Evolutionary conservation across 2,329 filamentous ascomycete genomes (phyloP), one percentile per base, ranked within the genome.

Genomic region (Orbilia quercus): DNA sequence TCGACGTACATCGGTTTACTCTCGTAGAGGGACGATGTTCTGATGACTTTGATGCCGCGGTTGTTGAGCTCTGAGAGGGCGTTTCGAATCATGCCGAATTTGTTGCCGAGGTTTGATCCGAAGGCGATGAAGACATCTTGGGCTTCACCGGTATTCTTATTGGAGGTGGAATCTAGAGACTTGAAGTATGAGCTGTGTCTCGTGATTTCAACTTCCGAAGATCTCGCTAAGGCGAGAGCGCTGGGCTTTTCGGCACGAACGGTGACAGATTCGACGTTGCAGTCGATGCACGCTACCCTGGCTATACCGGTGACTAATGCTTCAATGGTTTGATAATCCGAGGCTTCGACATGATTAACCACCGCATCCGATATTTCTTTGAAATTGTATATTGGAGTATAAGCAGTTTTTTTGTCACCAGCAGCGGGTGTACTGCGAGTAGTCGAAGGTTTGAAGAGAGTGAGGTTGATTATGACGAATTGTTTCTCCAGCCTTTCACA

Each of bases 1-100:
- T 90, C 83, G 75, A 97, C 90, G 81, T 99, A 99, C 95, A 99
- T 99, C 20, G 95, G 92, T 77, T 91, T 88, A 2, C 94, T 99
- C 82, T 98, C 92, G 86, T 95, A 99, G 1, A 99, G 84, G 74
- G 88, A 90, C 80, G 94, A 98, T 0, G 94, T 96, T 77, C 89
- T 85, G 78, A 87, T 85, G 40, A 99, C 86, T 59, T 82, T 86
- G 79, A 98, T 91, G 34, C 88, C 88, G 20, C 87, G 84, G 47
- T 84, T 82, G 75, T 91, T 87, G 87, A 99, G 92, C 79, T 90
- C 86, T 47, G 84, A 84, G 80, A 92, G 93, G 0, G 95, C 94
- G 77, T 85, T 84, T 80, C 97, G 92, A 76, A 99, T 96, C 86
- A 90, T 90, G 44, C 84, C 86, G 57, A 96, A 85, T 44, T 93